Evolutionary conservation across 2,329 filamentous ascomycete species (phyloP).

Genomic region (Neonectria ditissima): DNA sequence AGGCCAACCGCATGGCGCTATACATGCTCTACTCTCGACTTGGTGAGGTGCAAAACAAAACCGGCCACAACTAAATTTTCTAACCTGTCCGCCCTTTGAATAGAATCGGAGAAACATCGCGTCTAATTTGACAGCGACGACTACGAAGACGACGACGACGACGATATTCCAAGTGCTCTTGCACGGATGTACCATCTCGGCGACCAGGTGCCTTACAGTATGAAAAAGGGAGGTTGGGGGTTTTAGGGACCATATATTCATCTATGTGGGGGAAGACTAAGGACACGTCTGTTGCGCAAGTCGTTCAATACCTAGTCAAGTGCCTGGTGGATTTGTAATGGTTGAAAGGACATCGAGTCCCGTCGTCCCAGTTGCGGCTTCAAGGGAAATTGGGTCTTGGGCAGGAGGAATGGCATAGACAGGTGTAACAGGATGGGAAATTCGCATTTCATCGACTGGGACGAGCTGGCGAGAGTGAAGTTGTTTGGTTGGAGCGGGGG

Average conservation of each 20-base stretch:
- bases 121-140: slow-evolving; percentile 46
- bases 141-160: slow-evolving; percentile 26
- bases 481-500: slow-evolving; percentile 38
- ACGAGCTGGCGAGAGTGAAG: slow-evolving; percentile 41
- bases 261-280: slow-evolving; percentile 22
- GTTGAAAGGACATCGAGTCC: neutral
- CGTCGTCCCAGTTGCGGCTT: slow-evolving; percentile 20
- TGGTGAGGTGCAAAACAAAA: slow-evolving; percentile 68
- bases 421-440: slow-evolving; percentile 47
- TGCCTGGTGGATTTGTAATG: neutral
- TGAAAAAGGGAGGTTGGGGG: slow-evolving; percentile 37
- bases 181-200: slow-evolving; percentile 13
- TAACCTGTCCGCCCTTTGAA: slow-evolving; percentile 41
- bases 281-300: slow-evolving; percentile 16
- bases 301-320: slow-evolving; percentile 13
- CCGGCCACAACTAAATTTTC: slow-evolving; percentile 40
- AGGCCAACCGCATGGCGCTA: slow-evolving; percentile 99
- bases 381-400: slow-evolving; percentile 28
- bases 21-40: slow-evolving; percentile 99
- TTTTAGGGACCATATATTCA: slow-evolving; percentile 20
- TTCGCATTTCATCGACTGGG: slow-evolving; percentile 44
- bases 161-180: slow-evolving; percentile 29
- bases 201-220: slow-evolving; percentile 25
- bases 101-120: slow-evolving; percentile 61
- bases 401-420: slow-evolving; percentile 44